Evolutionary conservation across 2,329 filamentous ascomycete genomes (phyloP).

Genomic region (Dactylonectria macrodidyma): DNA sequence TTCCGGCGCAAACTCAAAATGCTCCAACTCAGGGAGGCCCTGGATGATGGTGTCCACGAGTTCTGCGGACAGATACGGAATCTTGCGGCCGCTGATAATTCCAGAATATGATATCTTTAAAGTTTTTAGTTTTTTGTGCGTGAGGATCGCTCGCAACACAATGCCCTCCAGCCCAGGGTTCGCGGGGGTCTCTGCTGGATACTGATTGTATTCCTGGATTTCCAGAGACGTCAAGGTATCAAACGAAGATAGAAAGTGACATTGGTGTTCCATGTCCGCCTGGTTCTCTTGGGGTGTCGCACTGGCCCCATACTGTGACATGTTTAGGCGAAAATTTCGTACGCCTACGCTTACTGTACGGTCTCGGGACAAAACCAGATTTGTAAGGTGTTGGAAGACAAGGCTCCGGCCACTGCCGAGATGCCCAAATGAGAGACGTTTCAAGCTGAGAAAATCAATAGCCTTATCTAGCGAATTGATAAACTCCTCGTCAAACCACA

Average conservation of each 20-base stretch:
- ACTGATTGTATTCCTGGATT: slow-evolving; percentile 19
- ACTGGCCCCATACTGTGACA: not conserved
- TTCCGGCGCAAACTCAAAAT: slow-evolving; percentile 30
- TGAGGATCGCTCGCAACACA: slow-evolving; percentile 35
- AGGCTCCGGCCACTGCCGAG: not conserved
- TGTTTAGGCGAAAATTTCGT: slow-evolving; percentile 5
- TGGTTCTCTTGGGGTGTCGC: not conserved
- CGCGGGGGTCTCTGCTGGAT: not conserved
- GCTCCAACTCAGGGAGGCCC: slow-evolving; percentile 23
- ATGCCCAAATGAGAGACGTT: slow-evolving; percentile 11
- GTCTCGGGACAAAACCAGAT: slow-evolving; percentile 5
- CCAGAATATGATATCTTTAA: slow-evolving; percentile 23
- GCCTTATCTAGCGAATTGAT: slow-evolving; percentile 4
- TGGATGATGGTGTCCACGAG: slow-evolving; percentile 30
- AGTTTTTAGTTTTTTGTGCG: slow-evolving; percentile 30
- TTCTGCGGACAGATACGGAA: slow-evolving; percentile 29
- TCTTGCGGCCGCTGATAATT: not conserved
- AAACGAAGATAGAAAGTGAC: slow-evolving; percentile 36
- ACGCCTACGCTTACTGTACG: slow-evolving; percentile 11
- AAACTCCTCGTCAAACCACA: not conserved
- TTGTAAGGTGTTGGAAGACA: slow-evolving; percentile 18
- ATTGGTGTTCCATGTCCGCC: not conserved
- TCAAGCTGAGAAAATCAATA: slow-evolving; percentile 33
- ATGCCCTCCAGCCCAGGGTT: slow-evolving; percentile 25
- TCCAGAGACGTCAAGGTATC: slow-evolving; percentile 28